Evolutionary conservation across 2,329 filamentous ascomycete genomes (phyloP).

Genomic region (Colletotrichum sp.): DNA sequence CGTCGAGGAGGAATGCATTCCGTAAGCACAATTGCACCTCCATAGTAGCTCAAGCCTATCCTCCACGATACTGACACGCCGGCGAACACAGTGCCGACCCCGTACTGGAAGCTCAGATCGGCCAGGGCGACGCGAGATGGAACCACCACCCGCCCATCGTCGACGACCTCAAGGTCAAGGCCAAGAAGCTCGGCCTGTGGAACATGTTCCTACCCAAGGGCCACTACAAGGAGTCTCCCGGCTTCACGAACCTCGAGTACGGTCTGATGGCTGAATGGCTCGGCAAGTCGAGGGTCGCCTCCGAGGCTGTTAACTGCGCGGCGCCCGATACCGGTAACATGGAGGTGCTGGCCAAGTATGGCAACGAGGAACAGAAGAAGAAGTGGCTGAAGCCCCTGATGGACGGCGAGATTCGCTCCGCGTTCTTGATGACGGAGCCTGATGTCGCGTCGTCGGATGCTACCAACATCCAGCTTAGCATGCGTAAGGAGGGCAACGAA

Average conservation of each 20-base stretch:
- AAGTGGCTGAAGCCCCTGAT: slow-evolving; percentile 83
- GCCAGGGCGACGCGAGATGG: slow-evolving; percentile 79
- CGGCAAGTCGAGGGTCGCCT: slow-evolving; percentile 83
- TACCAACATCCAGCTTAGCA: slow-evolving; percentile 87
- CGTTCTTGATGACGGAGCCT: slow-evolving; percentile 94
- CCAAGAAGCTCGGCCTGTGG: slow-evolving; percentile 86
- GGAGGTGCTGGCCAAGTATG: slow-evolving; percentile 93
- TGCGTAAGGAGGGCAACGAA: slow-evolving; percentile 82
- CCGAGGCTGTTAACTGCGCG: slow-evolving; percentile 88
- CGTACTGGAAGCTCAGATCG: slow-evolving; percentile 80
- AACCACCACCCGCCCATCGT: slow-evolving; percentile 79
- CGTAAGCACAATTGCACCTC: slow-evolving; percentile 52
- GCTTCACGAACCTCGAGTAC: slow-evolving; percentile 95
- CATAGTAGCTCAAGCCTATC: not conserved
- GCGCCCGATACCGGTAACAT: slow-evolving; percentile 95
- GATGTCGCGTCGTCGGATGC: slow-evolving; percentile 89
- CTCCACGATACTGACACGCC: not conserved
- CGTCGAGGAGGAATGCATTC: slow-evolving; percentile 93
- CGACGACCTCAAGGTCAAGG: slow-evolving; percentile 88
- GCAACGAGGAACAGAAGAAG: slow-evolving; percentile 82
- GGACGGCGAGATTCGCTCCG: slow-evolving; percentile 84
- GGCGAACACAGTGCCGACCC: slow-evolving; percentile 68
- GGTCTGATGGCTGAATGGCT: slow-evolving; percentile 97
- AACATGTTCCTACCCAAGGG: slow-evolving; percentile 97
- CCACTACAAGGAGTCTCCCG: slow-evolving; percentile 94